Conservation (phyloP, 2,329 filamentous ascomycete genomes). For the Xylaria sp. region DNA sequence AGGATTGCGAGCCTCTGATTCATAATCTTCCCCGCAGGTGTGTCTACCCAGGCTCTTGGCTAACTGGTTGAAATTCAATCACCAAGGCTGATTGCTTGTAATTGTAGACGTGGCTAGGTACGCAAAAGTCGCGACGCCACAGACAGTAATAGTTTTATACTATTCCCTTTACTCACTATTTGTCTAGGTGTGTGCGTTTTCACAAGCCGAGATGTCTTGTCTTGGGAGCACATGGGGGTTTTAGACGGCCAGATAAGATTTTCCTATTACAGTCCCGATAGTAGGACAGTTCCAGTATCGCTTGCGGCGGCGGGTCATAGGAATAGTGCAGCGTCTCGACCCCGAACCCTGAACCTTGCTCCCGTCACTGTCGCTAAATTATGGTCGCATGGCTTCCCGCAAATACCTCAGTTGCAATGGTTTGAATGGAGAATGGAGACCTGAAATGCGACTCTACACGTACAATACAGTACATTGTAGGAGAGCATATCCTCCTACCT, state of each 20-base stretch:
- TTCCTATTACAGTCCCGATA: not conserved
- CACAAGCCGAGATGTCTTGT: not conserved
- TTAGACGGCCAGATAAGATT: not conserved
- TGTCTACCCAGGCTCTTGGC: not conserved
- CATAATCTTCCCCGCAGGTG: slow-evolving; percentile 1
- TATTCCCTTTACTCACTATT: not conserved
- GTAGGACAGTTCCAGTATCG: slow-evolving; percentile 12
- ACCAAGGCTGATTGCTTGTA: not conserved
- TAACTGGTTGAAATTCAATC: slow-evolving; percentile 8
- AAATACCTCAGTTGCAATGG: slow-evolving; percentile 39
- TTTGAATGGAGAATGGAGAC: slow-evolving; percentile 33
- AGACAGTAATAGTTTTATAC: not conserved
- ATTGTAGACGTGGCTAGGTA: slow-evolving; percentile 1
- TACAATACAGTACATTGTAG: slow-evolving; percentile 3
- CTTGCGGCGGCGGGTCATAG: slow-evolving; percentile 31
- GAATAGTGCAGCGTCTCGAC: slow-evolving; percentile 22
- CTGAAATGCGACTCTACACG: slow-evolving; percentile 28
- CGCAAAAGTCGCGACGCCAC: not conserved
- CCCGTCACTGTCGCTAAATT: slow-evolving; percentile 25
- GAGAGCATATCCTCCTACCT: slow-evolving; percentile 8
- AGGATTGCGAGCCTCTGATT: slow-evolving; percentile 1
- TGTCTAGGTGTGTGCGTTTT: not conserved
- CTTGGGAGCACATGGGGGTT: not conserved
- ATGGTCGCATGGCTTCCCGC: slow-evolving; percentile 30
- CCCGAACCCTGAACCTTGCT: slow-evolving; percentile 30